Conservation (phyloP, 306 rosid genomes). For the Prunus armeniaca region DNA sequence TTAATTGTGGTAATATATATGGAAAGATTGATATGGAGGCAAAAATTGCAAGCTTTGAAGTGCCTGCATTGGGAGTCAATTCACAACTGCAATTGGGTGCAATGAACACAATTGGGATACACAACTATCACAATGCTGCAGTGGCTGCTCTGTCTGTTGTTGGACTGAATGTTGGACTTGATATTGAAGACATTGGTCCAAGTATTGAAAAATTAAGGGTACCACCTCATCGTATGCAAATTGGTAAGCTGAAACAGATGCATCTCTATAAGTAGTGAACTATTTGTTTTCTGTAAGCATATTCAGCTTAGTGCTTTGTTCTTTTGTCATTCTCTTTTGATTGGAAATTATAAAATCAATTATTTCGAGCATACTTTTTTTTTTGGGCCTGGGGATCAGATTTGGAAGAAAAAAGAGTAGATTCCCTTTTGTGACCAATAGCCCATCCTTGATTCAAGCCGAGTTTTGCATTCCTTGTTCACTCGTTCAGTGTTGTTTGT, state of each 20-base stretch:
- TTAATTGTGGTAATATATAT: background rate
- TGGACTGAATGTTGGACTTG: conserved; percentile 26
- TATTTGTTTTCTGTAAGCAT: background rate
- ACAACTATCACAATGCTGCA: conserved; percentile 32
- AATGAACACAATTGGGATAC: conserved; percentile 27
- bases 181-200: conserved; percentile 20
- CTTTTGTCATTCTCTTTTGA: background rate
- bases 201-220: conserved; percentile 22
- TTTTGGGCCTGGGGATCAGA: background rate
- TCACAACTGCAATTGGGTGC: conserved; percentile 28
- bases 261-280: background rate
- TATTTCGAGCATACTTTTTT: background rate
- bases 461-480: background rate
- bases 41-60: conserved; percentile 27
- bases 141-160: conserved; percentile 30
- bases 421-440: no score
- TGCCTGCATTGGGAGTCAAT: conserved; percentile 26
- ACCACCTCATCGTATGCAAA: conserved; percentile 38
- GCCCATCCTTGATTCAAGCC: no score
- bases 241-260: conserved; percentile 20
- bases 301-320: background rate
- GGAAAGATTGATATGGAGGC: conserved; percentile 20
- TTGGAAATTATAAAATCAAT: background rate
- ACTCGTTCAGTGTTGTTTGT: background rate
- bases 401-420: no score